Conservation (phyloP, 1,139 yeast species). For the Suhomyces panamericanus region DNA sequence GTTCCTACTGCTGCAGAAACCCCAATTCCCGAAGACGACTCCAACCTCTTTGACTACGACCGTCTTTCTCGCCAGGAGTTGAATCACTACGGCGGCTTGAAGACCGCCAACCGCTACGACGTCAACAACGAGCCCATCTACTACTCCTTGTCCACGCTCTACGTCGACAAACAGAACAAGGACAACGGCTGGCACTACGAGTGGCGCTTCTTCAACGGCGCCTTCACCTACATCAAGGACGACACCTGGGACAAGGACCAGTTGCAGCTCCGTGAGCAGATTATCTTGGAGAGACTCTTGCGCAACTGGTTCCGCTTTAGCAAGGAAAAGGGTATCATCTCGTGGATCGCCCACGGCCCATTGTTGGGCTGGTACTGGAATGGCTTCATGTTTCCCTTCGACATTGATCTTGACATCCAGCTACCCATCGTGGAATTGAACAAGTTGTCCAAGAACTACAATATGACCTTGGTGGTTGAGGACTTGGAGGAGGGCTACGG, state of each 20-base stretch:
- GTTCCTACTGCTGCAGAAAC: not conserved
- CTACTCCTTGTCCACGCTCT: conserved; percentile 36
- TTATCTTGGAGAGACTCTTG: conserved; percentile 28
- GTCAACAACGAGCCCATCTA: conserved; percentile 28
- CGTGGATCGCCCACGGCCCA: conserved; percentile 34
- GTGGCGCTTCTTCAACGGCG: conserved; percentile 43
- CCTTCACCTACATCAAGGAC: conserved; percentile 27
- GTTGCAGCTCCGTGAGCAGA: conserved; percentile 25
- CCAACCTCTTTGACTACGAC: not conserved
- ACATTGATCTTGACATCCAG: conserved; percentile 18
- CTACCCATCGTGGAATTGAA: conserved; percentile 17
- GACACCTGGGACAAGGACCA: conserved; percentile 30
- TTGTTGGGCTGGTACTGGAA: conserved; percentile 31
- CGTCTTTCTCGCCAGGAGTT: conserved; percentile 21
- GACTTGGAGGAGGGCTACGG: conserved; percentile 16
- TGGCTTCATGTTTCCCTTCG: conserved; percentile 19
- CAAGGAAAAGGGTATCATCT: conserved; percentile 31
- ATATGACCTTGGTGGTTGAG: conserved; percentile 18
- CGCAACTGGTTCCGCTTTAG: conserved; percentile 28
- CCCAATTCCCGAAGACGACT: not conserved
- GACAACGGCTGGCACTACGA: conserved; percentile 44
- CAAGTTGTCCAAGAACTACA: conserved; percentile 12
- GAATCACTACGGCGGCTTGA: conserved; percentile 29
- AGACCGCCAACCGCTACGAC: conserved; percentile 19
- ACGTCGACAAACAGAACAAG: conserved; percentile 24